Evolutionary conservation across 75 land plant species (phyloP).

Genomic region (Pseudotsuga menziesii): DNA sequence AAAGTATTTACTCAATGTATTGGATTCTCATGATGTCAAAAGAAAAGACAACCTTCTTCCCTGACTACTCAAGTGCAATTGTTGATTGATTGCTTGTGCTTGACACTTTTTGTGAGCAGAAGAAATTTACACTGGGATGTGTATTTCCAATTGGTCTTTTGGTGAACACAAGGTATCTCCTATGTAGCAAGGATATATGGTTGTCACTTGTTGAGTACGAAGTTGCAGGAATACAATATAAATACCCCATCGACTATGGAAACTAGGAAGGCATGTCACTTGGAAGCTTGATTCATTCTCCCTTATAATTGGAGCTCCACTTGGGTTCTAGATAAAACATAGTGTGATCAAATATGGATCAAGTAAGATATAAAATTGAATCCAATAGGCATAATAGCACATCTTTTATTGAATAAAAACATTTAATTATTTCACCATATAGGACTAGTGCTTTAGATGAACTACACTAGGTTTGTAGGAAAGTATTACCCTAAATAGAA

Average conservation of each 20-base stretch:
- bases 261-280: slow-evolving; percentile 53
- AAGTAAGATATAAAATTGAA: not conserved
- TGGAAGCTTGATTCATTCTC: slow-evolving; percentile 46
- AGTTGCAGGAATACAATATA: slow-evolving; percentile 60
- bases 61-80: not conserved
- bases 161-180: not conserved
- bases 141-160: not conserved
- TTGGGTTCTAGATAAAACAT: slow-evolving; percentile 47
- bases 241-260: slow-evolving; percentile 31
- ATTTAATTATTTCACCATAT: not conserved
- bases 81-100: not conserved
- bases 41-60: not conserved
- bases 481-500: slow-evolving; percentile 58
- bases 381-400: not conserved
- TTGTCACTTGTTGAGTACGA: not conserved
- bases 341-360: slow-evolving; percentile 1
- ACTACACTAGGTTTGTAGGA: not conserved
- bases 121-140: not conserved
- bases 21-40: not conserved
- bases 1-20: no score
- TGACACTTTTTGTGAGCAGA: not conserved
- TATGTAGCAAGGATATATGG: not conserved
- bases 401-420: not conserved
- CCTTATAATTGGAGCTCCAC: slow-evolving; percentile 56
- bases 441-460: not conserved